Conservation (phyloP, 371 early-diverging fungal genomes). For the Saksenaea vasiformis region DNA sequence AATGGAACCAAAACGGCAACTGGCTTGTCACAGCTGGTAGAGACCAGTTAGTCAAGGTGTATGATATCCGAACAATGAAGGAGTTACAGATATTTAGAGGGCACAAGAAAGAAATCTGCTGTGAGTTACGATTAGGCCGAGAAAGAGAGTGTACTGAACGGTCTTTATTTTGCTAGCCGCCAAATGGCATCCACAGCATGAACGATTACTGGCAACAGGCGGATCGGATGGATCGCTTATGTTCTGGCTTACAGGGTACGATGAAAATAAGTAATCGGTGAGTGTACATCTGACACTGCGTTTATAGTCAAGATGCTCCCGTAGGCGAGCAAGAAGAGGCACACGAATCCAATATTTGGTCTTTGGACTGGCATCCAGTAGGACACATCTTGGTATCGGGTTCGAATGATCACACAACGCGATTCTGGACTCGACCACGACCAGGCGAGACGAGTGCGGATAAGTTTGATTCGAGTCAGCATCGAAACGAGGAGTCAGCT, state of each 20-base stretch:
- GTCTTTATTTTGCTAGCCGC: constrained; percentile 56
- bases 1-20: constrained; percentile 98
- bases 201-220: constrained; percentile 92
- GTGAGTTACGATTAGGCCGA: constrained; percentile 45
- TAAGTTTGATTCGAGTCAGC: constrained; percentile 62
- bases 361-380: constrained; percentile 98
- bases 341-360: constrained; percentile 97
- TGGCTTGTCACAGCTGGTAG: constrained; percentile 96
- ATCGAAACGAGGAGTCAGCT: constrained; percentile 51
- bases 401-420: constrained; percentile 96
- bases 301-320: constrained; percentile 55
- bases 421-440: constrained; percentile 98
- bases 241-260: constrained; percentile 90
- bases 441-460: constrained; percentile 82
- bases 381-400: constrained; percentile 98
- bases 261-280: not conserved
- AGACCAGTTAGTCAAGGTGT: constrained; percentile 95
- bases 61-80: constrained; percentile 96
- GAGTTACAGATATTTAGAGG: constrained; percentile 93
- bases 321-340: constrained; percentile 85
- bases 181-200: constrained; percentile 96
- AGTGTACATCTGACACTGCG: not conserved
- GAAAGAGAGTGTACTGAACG: not conserved
- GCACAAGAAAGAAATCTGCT: constrained; percentile 94
- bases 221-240: constrained; percentile 94